Evolutionary conservation across 2,329 filamentous ascomycete species (phyloP).

Genomic region (Ophiostoma angusticollis): DNA sequence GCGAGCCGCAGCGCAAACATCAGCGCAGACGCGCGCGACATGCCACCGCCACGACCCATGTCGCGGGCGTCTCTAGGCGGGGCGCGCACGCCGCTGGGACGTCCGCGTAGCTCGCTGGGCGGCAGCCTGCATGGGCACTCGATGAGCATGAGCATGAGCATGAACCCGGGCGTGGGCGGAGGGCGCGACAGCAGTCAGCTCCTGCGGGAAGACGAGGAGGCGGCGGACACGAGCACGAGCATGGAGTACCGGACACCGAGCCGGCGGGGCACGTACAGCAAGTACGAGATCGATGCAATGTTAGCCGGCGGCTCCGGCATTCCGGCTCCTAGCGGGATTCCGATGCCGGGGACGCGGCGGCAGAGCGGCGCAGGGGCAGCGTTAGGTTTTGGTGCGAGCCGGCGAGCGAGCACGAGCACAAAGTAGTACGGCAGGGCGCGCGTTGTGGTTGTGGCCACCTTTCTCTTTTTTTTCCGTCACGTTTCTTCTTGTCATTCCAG

Average conservation of each 20-base stretch:
- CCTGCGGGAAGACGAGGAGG: conserved; percentile 33
- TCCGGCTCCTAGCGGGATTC: conserved; percentile 17
- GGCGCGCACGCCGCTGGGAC: conserved; percentile 51
- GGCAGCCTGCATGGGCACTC: conserved; percentile 48
- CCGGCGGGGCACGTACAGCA: conserved; percentile 40
- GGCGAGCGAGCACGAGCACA: conserved; percentile 24
- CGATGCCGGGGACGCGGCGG: conserved; percentile 30
- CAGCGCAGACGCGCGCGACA: conserved; percentile 28
- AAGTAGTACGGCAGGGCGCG: conserved; percentile 15
- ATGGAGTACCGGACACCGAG: conserved; percentile 39
- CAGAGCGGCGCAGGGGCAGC: conserved; percentile 17
- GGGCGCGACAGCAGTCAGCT: background rate
- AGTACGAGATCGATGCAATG: conserved; percentile 29
- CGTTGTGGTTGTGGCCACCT: background rate
- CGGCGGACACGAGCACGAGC: conserved; percentile 28
- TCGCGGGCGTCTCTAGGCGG: conserved; percentile 51
- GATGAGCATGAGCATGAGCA: conserved; percentile 39
- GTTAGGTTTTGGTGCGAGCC: conserved; percentile 2
- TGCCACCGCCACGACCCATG: conserved; percentile 43
- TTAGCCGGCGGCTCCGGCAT: conserved; percentile 23
- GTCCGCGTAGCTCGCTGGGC: conserved; percentile 59
- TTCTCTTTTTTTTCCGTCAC: background rate
- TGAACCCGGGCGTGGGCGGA: too few relatives aligned
- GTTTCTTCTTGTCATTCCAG: conserved; percentile 4
- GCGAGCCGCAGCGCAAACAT: conserved; percentile 32